Conservation (phyloP, 116 monocot species). For the Dioscorea cayenensis region DNA sequence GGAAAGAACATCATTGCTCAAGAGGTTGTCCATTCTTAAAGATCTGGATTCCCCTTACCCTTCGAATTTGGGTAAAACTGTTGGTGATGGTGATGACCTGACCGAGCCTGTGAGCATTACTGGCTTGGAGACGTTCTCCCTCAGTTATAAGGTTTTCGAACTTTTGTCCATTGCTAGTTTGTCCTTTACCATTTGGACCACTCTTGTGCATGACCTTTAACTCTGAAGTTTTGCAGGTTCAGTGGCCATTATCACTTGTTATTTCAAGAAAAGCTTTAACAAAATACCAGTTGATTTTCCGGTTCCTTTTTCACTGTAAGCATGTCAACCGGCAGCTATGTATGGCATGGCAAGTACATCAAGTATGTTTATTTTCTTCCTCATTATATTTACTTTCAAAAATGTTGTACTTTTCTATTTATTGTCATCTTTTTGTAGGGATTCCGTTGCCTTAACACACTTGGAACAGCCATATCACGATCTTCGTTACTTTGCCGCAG, state of each 20-base stretch:
- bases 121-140: constrained; percentile 84
- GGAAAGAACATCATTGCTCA: constrained; percentile 79
- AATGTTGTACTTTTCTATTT: constrained; percentile 2
- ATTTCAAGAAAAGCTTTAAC: constrained; percentile 87
- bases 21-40: constrained; percentile 53
- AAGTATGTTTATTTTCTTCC: constrained; percentile 43
- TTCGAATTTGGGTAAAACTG: constrained; percentile 23
- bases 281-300: constrained; percentile 95
- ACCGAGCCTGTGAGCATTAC: constrained; percentile 49
- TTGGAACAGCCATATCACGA: constrained; percentile 67
- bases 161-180: background rate
- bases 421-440: constrained; percentile 36
- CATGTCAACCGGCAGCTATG: constrained; percentile 92
- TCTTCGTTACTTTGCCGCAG: constrained; percentile 87
- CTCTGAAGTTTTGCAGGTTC: constrained; percentile 46
- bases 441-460: constrained; percentile 54
- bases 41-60: constrained; percentile 29
- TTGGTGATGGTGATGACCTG: constrained; percentile 29
- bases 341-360: constrained; percentile 96
- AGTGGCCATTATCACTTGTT: constrained; percentile 91
- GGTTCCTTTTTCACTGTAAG: constrained; percentile 90
- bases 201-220: background rate
- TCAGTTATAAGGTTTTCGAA: constrained; percentile 72
- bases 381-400: background rate
- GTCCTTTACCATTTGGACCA: background rate